Conservation (phyloP, 257 asterid genomes). For the Solanum pennellii region DNA sequence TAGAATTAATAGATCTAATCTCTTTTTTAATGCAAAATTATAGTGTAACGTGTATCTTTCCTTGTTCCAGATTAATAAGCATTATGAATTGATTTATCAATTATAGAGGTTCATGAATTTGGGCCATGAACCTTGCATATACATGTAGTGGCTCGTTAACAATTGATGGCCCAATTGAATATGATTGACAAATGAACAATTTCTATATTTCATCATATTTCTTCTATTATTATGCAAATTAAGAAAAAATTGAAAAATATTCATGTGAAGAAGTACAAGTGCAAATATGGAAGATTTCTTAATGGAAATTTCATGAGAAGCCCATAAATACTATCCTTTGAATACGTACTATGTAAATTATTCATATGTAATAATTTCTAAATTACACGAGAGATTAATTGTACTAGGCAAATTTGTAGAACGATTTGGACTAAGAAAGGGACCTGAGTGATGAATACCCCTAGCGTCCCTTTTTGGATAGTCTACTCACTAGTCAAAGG, state of each 20-base stretch:
- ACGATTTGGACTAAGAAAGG: background rate
- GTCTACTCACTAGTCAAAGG: background rate
- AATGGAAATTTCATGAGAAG: background rate
- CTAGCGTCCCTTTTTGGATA: background rate
- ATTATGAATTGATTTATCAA: background rate
- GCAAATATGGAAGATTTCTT: background rate
- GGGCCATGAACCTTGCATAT: background rate
- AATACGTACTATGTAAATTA: background rate
- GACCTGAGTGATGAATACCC: background rate
- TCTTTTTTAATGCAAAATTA: accelerated
- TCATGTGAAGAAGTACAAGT: background rate
- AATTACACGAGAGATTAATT: background rate
- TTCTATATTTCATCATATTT: background rate
- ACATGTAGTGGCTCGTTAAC: background rate
- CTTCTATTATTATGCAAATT: background rate
- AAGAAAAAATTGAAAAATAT: background rate
- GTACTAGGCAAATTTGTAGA: accelerated
- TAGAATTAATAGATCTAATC: background rate
- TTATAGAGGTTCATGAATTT: background rate
- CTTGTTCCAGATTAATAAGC: background rate
- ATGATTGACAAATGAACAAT: background rate
- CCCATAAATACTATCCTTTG: background rate
- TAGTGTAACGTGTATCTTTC: background rate
- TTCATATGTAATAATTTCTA: background rate
- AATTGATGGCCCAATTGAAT: background rate